Conservation (phyloP, 805 yeast genomes). For the Babjeviella inositovora region DNA sequence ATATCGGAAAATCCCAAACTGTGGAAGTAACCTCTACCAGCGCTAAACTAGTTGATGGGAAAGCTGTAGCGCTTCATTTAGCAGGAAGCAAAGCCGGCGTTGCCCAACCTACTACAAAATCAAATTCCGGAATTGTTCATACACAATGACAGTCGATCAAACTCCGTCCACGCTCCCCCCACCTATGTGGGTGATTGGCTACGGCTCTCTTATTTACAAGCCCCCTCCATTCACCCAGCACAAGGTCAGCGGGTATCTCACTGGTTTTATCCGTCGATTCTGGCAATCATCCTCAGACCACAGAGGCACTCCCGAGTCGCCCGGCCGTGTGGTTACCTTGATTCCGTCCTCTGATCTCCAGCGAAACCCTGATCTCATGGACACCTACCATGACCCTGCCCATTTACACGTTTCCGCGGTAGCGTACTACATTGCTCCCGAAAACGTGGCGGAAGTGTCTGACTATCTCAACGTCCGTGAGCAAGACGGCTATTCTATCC, state of each 20-base stretch:
- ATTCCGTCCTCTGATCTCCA: slow-evolving; percentile 41
- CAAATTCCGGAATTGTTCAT: too few relatives aligned
- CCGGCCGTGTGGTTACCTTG: slow-evolving; percentile 82
- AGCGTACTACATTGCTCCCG: slow-evolving; percentile 66
- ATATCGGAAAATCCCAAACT: too few relatives aligned
- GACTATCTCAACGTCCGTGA: slow-evolving; percentile 71
- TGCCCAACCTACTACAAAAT: too few relatives aligned
- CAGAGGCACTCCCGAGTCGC: slow-evolving; percentile 73
- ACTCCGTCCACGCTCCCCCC: too few relatives aligned
- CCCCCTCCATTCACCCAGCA: slow-evolving; percentile 66
- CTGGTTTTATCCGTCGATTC: slow-evolving; percentile 68
- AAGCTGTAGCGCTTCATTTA: too few relatives aligned
- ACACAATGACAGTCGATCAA: too few relatives aligned
- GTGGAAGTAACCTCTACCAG: too few relatives aligned
- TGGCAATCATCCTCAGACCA: slow-evolving; percentile 91
- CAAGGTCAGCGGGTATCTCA: slow-evolving; percentile 55
- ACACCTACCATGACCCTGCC: slow-evolving; percentile 23
- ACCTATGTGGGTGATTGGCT: slow-evolving; percentile 74
- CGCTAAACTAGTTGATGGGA: too few relatives aligned
- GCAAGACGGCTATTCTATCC: slow-evolving; percentile 74
- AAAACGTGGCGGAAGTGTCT: slow-evolving; percentile 40
- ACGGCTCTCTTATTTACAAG: slow-evolving; percentile 78
- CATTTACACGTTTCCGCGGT: slow-evolving; percentile 59
- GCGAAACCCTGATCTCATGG: slow-evolving; percentile 18
- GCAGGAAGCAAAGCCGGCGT: too few relatives aligned